Conservation (phyloP, 148 eudicot species). For the Euryodendron excelsum region DNA sequence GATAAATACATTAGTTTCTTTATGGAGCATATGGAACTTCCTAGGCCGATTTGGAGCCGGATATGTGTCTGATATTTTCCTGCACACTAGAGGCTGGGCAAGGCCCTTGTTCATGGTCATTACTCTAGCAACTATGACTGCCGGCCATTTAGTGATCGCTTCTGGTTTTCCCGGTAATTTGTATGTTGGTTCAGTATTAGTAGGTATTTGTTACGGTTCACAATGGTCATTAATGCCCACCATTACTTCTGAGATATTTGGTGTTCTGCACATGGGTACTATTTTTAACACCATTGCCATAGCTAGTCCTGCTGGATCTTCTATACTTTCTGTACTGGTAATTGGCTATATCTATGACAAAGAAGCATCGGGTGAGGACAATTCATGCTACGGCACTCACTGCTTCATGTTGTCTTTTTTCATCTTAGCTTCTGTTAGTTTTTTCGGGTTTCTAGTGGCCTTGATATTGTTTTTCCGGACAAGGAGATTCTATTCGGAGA, state of each 20-base stretch:
- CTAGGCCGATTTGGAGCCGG: conserved; percentile 92
- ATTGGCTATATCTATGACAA: conserved; percentile 71
- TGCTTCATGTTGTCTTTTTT: conserved; percentile 78
- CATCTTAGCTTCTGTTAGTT: conserved; percentile 57
- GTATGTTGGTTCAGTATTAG: conserved; percentile 70
- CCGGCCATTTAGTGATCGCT: conserved; percentile 64
- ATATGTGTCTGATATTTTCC: conserved; percentile 64
- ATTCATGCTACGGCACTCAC: conserved; percentile 61
- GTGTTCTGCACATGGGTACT: conserved; percentile 80
- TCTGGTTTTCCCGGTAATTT: conserved; percentile 76
- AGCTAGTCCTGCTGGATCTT: conserved; percentile 85
- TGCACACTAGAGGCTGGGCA: conserved; percentile 60
- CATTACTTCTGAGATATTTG: conserved; percentile 74
- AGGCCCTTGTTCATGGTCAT: conserved; percentile 64
- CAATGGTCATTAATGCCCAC: conserved; percentile 95
- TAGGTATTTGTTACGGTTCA: conserved; percentile 88
- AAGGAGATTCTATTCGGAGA: conserved; percentile 49
- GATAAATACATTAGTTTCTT: conserved; percentile 64
- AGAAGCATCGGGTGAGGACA: conserved; percentile 46
- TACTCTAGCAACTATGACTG: conserved; percentile 66
- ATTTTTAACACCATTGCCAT: conserved; percentile 80
- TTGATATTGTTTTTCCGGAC: conserved; percentile 62
- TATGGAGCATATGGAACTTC: conserved; percentile 95
- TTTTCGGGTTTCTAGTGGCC: conserved; percentile 54
- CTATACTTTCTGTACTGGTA: conserved; percentile 69